phyloP scores from a whole-genome alignment of 2,329 filamentous ascomycete species.

The Epichloe hybrida region DNA sequence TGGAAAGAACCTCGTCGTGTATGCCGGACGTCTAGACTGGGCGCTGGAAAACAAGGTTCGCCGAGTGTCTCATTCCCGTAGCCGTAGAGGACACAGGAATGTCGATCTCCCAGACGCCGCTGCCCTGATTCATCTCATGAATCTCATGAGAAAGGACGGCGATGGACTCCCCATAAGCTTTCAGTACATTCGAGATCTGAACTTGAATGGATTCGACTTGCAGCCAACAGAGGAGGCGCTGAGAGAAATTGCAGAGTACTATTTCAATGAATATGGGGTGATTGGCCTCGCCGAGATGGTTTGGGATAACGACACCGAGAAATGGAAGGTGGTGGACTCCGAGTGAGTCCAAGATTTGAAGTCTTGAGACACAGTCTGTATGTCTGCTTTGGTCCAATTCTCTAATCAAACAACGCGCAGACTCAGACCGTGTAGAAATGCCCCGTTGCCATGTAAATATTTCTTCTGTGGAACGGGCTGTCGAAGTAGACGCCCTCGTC shows the following conservation, averaged over 20 bases:
- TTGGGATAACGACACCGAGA: neutral
- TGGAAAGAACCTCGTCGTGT: conserved; percentile 12
- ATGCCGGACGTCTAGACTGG: conserved; percentile 13
- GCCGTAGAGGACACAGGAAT: conserved; percentile 1
- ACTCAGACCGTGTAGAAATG: conserved; percentile 9
- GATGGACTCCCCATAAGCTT: conserved; percentile 6
- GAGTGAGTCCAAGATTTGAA: neutral
- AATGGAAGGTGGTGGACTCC: neutral
- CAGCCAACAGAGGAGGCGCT: conserved; percentile 6
- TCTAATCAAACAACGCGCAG: too few relatives aligned
- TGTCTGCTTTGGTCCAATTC: too few relatives aligned
- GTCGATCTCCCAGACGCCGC: conserved; percentile 8
- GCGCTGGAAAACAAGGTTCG: conserved; percentile 15
- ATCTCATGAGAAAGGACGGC: conserved; percentile 1
- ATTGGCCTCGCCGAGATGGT: conserved; percentile 5
- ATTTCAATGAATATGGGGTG: conserved; percentile 6
- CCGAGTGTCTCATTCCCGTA: conserved; percentile 8
- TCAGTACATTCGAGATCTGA: conserved; percentile 7
- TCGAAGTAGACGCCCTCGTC: conserved; percentile 1
- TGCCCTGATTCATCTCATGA: conserved; percentile 7
- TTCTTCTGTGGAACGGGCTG: conserved; percentile 7
- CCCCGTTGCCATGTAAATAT: conserved; percentile 6
- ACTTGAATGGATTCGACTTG: conserved; percentile 8
- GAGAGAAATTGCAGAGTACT: conserved; percentile 6
- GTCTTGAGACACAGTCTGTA: too few relatives aligned